Conservation (phyloP, 306 rosid species). For the Psophocarpus tetragonolobus region DNA sequence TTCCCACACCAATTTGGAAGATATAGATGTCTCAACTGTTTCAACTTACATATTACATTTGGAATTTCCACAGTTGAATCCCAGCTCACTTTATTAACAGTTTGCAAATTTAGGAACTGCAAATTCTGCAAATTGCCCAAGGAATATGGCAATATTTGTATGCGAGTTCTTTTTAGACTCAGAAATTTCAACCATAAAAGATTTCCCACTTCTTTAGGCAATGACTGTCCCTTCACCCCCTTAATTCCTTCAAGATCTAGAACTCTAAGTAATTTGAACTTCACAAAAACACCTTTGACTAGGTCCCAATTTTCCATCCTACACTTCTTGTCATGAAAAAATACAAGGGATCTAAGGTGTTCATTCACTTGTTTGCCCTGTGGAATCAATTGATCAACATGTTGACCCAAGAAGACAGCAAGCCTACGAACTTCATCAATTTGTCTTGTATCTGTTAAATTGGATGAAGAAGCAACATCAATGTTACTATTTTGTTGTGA, state of each 20-base stretch:
- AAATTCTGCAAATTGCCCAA: slow-evolving; percentile 51
- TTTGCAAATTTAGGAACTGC: slow-evolving; percentile 55
- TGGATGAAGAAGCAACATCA: slow-evolving; percentile 1
- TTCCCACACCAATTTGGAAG: slow-evolving; percentile 54
- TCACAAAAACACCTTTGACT: slow-evolving; percentile 23
- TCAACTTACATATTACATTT: slow-evolving; percentile 37
- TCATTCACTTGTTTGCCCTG: background rate
- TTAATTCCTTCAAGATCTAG: slow-evolving; percentile 54
- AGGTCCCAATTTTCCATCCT: slow-evolving; percentile 15
- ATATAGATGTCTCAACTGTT: slow-evolving; percentile 58
- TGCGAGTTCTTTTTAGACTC: slow-evolving; percentile 34
- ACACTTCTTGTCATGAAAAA: slow-evolving; percentile 33
- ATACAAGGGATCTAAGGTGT: slow-evolving; percentile 45
- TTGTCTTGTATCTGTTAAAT: background rate
- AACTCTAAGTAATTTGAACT: slow-evolving; percentile 49
- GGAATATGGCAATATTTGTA: slow-evolving; percentile 36
- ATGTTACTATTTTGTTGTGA: background rate
- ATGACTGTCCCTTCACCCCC: slow-evolving; percentile 20
- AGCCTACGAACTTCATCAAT: slow-evolving; percentile 46
- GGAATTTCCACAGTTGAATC: slow-evolving; percentile 50
- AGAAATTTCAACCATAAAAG: slow-evolving; percentile 50
- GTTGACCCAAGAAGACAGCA: slow-evolving; percentile 36
- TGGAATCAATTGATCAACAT: slow-evolving; percentile 16
- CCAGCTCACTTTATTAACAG: background rate
- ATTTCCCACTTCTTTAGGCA: slow-evolving; percentile 53